These are phyloP conservation scores for Ceratocystis papillata DNA, from an alignment of 2,329 filamentous ascomycete species.

Conservation along the genomic window DNA sequence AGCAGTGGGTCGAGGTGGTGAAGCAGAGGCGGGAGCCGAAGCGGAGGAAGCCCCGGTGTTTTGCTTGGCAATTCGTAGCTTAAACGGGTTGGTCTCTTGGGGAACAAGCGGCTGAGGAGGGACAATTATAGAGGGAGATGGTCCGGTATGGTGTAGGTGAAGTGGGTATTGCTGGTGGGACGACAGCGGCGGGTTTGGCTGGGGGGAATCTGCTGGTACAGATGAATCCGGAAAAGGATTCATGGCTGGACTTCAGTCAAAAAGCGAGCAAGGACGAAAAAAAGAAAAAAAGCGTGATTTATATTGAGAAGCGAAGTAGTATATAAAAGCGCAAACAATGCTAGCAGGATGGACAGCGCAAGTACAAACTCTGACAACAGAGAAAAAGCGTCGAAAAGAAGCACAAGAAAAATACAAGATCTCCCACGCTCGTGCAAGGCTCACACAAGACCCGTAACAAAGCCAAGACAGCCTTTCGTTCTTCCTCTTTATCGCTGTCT, in stretches of 20 bases:
- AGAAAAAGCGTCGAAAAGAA: neutral
- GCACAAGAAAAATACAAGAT: neutral
- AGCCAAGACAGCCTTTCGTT: neutral
- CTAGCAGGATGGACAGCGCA: neutral
- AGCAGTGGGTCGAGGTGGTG: neutral
- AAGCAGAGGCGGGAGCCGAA: neutral
- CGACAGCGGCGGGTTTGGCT: neutral
- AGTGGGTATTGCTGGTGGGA: neutral
- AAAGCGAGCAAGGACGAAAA: neutral
- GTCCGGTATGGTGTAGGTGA: neutral
- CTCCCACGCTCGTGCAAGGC: neutral
- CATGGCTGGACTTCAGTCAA: neutral
- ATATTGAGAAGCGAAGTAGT: neutral
- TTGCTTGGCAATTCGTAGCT: conserved; percentile 12
- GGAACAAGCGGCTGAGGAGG: conserved; percentile 2
- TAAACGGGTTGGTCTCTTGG: conserved; percentile 19
- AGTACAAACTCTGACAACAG: too few relatives aligned
- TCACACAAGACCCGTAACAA: neutral
- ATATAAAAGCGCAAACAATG: neutral
- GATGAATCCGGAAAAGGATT: neutral
- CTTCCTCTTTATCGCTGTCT: neutral
- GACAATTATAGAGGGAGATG: neutral
- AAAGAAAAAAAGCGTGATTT: neutral
- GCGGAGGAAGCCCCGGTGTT: conserved; percentile 5
- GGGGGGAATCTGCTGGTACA: neutral